These are phyloP conservation scores for Elaphomyces granulatus DNA, from an alignment of 495 filamentous ascomycete genomes.

Conservation along the genomic window DNA sequence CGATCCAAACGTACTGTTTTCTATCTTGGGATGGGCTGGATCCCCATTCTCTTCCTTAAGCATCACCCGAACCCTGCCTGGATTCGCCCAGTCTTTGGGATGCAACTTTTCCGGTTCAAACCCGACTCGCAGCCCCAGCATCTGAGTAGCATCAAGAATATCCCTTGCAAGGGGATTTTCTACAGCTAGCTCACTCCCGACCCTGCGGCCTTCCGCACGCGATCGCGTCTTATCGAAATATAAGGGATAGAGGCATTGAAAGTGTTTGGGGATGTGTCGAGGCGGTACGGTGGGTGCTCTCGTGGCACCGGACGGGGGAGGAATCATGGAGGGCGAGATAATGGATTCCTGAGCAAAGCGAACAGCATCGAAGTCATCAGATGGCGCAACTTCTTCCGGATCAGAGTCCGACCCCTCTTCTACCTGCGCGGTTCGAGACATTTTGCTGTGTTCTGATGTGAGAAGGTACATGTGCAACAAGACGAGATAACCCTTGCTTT, in stretches of 20 bases:
- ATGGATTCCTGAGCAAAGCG: slow-evolving; percentile 33
- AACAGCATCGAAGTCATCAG: slow-evolving; percentile 29
- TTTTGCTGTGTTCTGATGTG: slow-evolving; percentile 19
- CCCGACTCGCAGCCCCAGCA: slow-evolving; percentile 56
- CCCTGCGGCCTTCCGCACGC: slow-evolving; percentile 65
- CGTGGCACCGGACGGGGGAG: slow-evolving; percentile 24
- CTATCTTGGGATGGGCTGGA: slow-evolving; percentile 38
- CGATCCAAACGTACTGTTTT: slow-evolving; percentile 74
- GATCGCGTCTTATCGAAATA: slow-evolving; percentile 77
- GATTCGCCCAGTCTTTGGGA: slow-evolving; percentile 96
- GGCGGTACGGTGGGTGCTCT: slow-evolving; percentile 21
- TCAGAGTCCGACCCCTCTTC: slow-evolving; percentile 82
- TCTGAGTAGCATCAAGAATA: slow-evolving; percentile 70
- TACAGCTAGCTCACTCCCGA: slow-evolving; percentile 55
- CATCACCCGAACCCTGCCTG: slow-evolving; percentile 69
- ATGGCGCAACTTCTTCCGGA: slow-evolving; percentile 60
- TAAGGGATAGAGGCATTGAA: slow-evolving; percentile 81
- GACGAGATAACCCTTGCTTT: no score
- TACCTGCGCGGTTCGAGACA: slow-evolving; percentile 70
- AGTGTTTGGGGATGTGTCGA: slow-evolving; percentile 52
- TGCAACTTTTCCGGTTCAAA: slow-evolving; percentile 87
- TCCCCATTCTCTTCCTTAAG: slow-evolving; percentile 45
- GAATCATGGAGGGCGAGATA: slow-evolving; percentile 20
- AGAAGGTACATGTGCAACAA: not conserved
- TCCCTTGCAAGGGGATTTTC: slow-evolving; percentile 77